Conservation (phyloP, 2,329 filamentous ascomycete genomes). For the Sclerotinia trifoliorum region DNA sequence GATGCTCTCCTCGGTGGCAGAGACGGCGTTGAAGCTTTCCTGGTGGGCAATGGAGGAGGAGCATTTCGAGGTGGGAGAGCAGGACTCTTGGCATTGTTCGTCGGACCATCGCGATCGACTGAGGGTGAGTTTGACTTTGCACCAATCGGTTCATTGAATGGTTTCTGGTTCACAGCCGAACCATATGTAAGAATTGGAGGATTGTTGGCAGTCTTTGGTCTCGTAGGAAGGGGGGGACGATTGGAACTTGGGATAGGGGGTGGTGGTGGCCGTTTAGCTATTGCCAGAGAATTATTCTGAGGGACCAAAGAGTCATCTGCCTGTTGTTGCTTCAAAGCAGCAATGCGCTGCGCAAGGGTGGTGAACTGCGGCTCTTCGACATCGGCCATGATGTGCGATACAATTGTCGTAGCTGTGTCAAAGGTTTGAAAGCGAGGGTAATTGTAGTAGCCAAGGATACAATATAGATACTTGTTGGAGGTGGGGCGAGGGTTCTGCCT, state of each 20-base stretch:
- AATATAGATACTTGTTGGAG: background rate
- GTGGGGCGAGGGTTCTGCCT: background rate
- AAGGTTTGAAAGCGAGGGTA: background rate
- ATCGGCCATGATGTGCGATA: conserved; percentile 52
- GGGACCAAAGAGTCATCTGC: conserved; percentile 27
- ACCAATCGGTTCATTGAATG: conserved; percentile 35
- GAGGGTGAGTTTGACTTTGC: conserved; percentile 32
- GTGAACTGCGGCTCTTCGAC: conserved; percentile 61
- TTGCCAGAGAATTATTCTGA: conserved; percentile 24
- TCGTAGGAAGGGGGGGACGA: conserved; percentile 43
- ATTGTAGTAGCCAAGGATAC: background rate
- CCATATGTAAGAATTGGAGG: conserved; percentile 38
- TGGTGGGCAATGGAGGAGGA: conserved; percentile 52
- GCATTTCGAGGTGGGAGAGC: conserved; percentile 34
- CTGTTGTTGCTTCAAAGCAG: conserved; percentile 53
- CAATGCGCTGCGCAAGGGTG: conserved; percentile 61
- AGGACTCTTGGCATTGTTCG: conserved; percentile 29
- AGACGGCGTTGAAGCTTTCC: conserved; percentile 44
- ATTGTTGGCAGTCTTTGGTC: conserved; percentile 43
- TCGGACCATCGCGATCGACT: conserved; percentile 35
- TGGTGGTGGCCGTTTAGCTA: conserved; percentile 52
- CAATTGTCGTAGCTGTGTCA: background rate
- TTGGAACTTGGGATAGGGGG: conserved; percentile 48
- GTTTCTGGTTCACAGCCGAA: conserved; percentile 32
- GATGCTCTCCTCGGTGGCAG: conserved; percentile 12